Percentiles rank a stretch among this genome's conserved stretches.
Conservation (phyloP, 2,329 filamentous ascomycete species). For the Clonostachys byssicola region DNA sequence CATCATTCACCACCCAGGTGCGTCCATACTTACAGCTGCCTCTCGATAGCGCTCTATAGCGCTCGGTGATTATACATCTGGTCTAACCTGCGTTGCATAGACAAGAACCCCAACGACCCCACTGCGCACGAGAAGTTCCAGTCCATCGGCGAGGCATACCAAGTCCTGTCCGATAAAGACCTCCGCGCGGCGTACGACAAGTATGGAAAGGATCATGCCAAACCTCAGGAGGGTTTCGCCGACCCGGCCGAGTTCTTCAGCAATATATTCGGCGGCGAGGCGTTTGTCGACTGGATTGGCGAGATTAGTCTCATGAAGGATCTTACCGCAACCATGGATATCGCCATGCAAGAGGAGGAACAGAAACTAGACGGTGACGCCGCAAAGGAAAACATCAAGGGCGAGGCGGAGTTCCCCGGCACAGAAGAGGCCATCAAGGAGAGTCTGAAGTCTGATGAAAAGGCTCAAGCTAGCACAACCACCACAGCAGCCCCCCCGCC, state of each 20-base stretch:
- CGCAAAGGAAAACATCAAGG: slow-evolving; percentile 13
- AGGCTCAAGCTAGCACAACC: slow-evolving; percentile 14
- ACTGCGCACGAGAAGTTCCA: slow-evolving; percentile 94
- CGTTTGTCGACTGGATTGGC: slow-evolving; percentile 93
- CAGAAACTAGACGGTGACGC: slow-evolving; percentile 50
- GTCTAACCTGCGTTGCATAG: slow-evolving; percentile 32
- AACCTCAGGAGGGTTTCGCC: slow-evolving; percentile 87
- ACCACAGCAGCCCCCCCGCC: slow-evolving; percentile 20
- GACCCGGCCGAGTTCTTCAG: slow-evolving; percentile 97
- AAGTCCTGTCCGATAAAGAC: slow-evolving; percentile 82
- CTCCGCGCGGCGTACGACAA: slow-evolving; percentile 93
- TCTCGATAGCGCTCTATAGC: no score
- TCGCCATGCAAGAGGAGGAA: slow-evolving; percentile 80
- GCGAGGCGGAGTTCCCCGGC: slow-evolving; percentile 49
- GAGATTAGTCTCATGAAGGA: slow-evolving; percentile 99
- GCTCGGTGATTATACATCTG: slow-evolving; percentile 5
- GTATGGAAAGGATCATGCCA: slow-evolving; percentile 91
- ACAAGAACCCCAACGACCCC: slow-evolving; percentile 97
- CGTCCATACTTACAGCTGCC: background rate
- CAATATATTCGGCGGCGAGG: slow-evolving; percentile 96
- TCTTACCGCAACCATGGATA: slow-evolving; percentile 96
- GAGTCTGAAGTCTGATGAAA: slow-evolving; percentile 39
- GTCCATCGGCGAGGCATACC: slow-evolving; percentile 70
- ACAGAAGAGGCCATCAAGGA: slow-evolving; percentile 53
- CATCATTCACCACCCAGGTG: slow-evolving; percentile 87